Percentiles rank a stretch among this genome's conserved stretches.
phyloP scores from a whole-genome alignment of 768 basidiomycete species.

The Termitomyces sp. region DNA sequence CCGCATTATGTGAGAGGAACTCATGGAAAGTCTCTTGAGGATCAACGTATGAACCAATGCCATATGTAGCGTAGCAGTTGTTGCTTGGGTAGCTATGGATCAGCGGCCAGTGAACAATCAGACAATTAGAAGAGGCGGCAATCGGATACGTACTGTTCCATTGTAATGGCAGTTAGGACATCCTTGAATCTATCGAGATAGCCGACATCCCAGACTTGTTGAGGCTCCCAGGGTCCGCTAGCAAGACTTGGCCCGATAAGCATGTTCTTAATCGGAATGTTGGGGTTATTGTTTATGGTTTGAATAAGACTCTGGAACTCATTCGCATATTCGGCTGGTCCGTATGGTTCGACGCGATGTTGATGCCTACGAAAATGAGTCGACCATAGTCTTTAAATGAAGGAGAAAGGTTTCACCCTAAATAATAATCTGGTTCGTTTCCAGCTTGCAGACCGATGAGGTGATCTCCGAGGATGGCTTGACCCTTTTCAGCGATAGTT shows the following conservation, averaged over 20 bases:
- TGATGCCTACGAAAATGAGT: not conserved
- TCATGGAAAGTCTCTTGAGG: conserved; percentile 46
- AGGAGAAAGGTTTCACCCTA: conserved; percentile 21
- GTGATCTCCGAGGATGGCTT: conserved; percentile 60
- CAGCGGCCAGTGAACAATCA: not conserved
- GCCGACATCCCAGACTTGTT: conserved; percentile 46
- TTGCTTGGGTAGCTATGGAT: conserved; percentile 46
- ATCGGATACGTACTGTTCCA: conserved; percentile 48
- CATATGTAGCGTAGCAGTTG: conserved; percentile 56
- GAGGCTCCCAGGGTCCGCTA: conserved; percentile 47
- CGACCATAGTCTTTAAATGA: not conserved
- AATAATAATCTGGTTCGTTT: conserved; percentile 80
- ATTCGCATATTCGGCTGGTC: conserved; percentile 39
- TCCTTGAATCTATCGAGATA: conserved; percentile 43
- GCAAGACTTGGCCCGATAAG: conserved; percentile 68
- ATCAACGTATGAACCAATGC: conserved; percentile 33
- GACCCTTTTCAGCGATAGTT: conserved; percentile 53
- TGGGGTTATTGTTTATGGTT: conserved; percentile 33
- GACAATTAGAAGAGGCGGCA: not conserved
- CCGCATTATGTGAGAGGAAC: conserved; percentile 61
- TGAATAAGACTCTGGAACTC: conserved; percentile 46
- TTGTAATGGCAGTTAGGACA: conserved; percentile 41
- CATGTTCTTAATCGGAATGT: conserved; percentile 33
- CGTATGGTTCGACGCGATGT: conserved; percentile 25
- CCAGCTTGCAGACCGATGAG: conserved; percentile 70